Evolutionary conservation across 169 alveolate genomes (phyloP).

Genomic region (Cyclospora cayetanensis): DNA sequence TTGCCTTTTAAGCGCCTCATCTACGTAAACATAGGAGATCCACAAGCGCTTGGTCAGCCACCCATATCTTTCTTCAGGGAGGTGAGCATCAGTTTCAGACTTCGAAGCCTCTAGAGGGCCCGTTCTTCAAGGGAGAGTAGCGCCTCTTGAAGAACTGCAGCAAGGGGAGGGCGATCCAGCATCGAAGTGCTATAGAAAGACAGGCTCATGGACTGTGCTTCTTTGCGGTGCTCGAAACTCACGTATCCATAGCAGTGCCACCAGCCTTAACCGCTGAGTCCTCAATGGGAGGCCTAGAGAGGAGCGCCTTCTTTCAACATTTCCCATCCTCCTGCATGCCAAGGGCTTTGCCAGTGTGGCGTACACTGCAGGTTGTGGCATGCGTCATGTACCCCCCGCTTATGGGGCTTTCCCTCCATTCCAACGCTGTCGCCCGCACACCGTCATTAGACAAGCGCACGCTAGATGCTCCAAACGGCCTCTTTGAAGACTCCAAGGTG

Average conservation of each 20-base stretch:
- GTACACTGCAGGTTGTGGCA: conserved; percentile 26
- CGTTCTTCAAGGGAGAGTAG: too few relatives aligned
- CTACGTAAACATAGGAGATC: conserved; percentile 78
- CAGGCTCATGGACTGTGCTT: too few relatives aligned
- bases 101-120: neutral
- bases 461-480: neutral
- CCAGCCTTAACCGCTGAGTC: too few relatives aligned
- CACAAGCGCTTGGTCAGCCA: conserved; percentile 78
- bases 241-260: too few relatives aligned
- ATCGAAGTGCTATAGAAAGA: too few relatives aligned
- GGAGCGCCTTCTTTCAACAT: too few relatives aligned
- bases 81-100: conserved; percentile 39
- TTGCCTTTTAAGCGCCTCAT: conserved; percentile 65
- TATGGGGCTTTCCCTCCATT: neutral
- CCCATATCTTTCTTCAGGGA: conserved; percentile 78
- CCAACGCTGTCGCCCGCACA: neutral
- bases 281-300: too few relatives aligned
- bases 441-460: neutral
- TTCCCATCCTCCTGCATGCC: too few relatives aligned
- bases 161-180: too few relatives aligned
- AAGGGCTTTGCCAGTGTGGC: too few relatives aligned
- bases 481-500: neutral
- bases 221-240: too few relatives aligned
- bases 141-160: too few relatives aligned
- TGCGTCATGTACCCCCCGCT: conserved; percentile 68